phyloP scores from a whole-genome alignment of 1,139 yeast genomes.

The Scheffersomyces segobiensis region DNA sequence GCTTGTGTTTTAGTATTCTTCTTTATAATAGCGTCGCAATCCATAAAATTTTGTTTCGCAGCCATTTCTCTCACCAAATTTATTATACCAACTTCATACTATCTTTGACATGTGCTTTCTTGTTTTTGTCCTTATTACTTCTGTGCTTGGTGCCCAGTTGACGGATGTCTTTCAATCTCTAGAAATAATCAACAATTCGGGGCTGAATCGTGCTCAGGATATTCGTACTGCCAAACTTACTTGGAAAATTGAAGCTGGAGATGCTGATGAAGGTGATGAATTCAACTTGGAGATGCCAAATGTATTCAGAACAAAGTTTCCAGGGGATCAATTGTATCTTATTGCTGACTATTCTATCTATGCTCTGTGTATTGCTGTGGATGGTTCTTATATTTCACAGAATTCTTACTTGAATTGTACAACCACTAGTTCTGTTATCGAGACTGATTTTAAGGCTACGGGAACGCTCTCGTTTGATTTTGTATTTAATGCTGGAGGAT shows the following conservation, averaged over 20 bases:
- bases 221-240: slow-evolving; percentile 17
- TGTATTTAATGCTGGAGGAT: slow-evolving; percentile 22
- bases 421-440: slow-evolving; percentile 6
- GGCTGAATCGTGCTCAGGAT: slow-evolving; percentile 15
- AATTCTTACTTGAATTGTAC: slow-evolving; percentile 13
- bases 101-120: neutral
- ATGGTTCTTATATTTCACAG: slow-evolving; percentile 13
- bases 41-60: neutral
- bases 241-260: slow-evolving; percentile 12
- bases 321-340: slow-evolving; percentile 7
- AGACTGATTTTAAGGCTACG: slow-evolving; percentile 4
- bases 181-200: slow-evolving; percentile 6
- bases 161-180: slow-evolving; percentile 10
- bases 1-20: neutral
- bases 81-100: neutral
- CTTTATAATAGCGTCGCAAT: neutral
- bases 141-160: neutral
- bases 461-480: slow-evolving; percentile 19
- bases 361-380: slow-evolving; percentile 13
- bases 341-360: slow-evolving; percentile 8
- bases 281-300: slow-evolving; percentile 16
- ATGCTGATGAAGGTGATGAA: slow-evolving; percentile 10
- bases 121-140: neutral
- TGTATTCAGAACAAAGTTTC: slow-evolving; percentile 19
- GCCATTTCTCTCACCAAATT: neutral